A percentile compares a stretch with the other conserved stretches of the same genome.
Conservation (phyloP, 2,329 filamentous ascomycete species). For the Talaromyces sp. region DNA sequence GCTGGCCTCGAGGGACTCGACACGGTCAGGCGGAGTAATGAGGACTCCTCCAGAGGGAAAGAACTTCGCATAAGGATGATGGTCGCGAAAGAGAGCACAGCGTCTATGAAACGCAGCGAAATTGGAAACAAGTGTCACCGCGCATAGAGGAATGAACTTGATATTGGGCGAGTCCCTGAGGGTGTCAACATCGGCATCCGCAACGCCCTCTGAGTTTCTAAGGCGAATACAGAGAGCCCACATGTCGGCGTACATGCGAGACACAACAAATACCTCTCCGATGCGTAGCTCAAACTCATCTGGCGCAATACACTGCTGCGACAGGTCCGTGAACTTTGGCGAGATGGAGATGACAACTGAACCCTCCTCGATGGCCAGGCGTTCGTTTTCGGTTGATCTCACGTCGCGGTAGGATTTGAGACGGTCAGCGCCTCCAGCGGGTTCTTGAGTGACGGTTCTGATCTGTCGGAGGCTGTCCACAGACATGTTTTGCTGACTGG, state of each 20-base stretch:
- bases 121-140: slow-evolving; percentile 35
- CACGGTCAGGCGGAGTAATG: slow-evolving; percentile 30
- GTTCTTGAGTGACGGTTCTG: slow-evolving; percentile 23
- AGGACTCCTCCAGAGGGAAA: slow-evolving; percentile 30
- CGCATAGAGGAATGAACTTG: slow-evolving; percentile 35
- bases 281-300: slow-evolving; percentile 32
- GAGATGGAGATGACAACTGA: slow-evolving; percentile 32
- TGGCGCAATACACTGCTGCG: slow-evolving; percentile 19
- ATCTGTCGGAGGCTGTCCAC: slow-evolving; percentile 13
- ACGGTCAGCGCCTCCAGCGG: slow-evolving; percentile 24
- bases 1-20: slow-evolving; percentile 29
- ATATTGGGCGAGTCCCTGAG: slow-evolving; percentile 22
- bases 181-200: slow-evolving; percentile 7
- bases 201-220: slow-evolving; percentile 23
- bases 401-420: slow-evolving; percentile 30
- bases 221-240: slow-evolving; percentile 36
- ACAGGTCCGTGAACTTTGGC: slow-evolving; percentile 26
- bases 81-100: slow-evolving; percentile 20
- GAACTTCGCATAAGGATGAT: neutral
- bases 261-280: slow-evolving; percentile 34
- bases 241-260: slow-evolving; percentile 34
- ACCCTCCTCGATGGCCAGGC: slow-evolving; percentile 32
- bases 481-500: neutral
- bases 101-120: slow-evolving; percentile 29
- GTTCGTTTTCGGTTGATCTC: slow-evolving; percentile 25